Evolutionary conservation across 2,329 filamentous ascomycete genomes (phyloP), one percentile per base, ranked within the genome.

Genomic region (Thelonectria discophora): DNA sequence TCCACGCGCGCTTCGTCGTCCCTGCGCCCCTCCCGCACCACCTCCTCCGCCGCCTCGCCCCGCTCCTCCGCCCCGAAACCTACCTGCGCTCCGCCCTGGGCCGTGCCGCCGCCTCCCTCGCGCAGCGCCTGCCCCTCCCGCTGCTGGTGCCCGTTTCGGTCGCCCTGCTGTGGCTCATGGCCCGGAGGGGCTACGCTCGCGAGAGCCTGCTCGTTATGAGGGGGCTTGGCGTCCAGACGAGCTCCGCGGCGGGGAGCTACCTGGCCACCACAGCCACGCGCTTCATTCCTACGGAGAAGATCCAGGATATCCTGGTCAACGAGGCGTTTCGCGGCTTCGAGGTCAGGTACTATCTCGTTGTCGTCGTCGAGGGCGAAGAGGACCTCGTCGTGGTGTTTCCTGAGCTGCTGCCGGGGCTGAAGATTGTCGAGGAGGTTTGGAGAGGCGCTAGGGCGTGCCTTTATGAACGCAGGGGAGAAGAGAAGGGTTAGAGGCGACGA

Each of bases 321-420:
- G 95, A 99, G 81, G 95, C 94, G 3, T 98, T 98, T 77, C 88
- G 87, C 59, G 94, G 94, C 1, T 97, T 97, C 72, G 92, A 94
- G 78, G 93, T 98, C 37, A 82, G 90, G 42, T 97, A 94, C 73
- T 97, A 97, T 73, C 80, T 99, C 9, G 88, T 92, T 5, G 91
- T 98, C 30, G 90, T 98, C 55, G 93, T 98, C 17, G 91, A 96
- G 69, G 93, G 89, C 2, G 94, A 98, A 78, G 86, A 90, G 55
- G 90, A 95, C 67, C 86, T 97, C 5, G 91, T 98, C 0, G 94
- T 99, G n/a, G 93, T 98, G 3, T 99, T 99, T 75, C 94, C 94
- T 3, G 85, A 85, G 58, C 77, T 97, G 66, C 75, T 97, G 64
- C 95, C 95, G 0, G 80, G 87, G 60, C 81, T 91, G 58, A 83